A percentile compares a stretch with the other conserved stretches of the same genome.
Conservation (phyloP, 768 basidiomycete genomes). For the Suillus bovinus region DNA sequence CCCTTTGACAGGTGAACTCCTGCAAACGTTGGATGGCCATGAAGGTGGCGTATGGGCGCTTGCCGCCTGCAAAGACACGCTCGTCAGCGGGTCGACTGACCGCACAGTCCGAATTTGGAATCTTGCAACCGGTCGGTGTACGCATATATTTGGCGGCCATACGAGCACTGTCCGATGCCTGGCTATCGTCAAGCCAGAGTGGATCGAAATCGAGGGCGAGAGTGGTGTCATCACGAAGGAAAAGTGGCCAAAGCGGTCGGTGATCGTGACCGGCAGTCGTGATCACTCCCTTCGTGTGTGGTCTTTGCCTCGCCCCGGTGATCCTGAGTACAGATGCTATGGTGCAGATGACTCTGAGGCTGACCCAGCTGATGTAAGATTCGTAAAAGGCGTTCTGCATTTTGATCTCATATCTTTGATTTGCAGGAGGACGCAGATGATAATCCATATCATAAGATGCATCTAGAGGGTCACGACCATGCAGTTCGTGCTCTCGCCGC, state of each 20-base stretch:
- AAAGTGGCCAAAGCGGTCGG: constrained; percentile 69
- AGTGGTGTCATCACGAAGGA: constrained; percentile 62
- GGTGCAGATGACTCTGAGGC: constrained; percentile 61
- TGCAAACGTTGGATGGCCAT: constrained; percentile 81
- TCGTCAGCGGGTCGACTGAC: constrained; percentile 93
- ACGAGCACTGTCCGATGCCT: constrained; percentile 96
- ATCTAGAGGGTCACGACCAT: constrained; percentile 86
- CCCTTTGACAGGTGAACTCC: constrained; percentile 75
- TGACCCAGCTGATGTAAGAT: constrained; percentile 52
- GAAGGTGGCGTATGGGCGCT: constrained; percentile 97
- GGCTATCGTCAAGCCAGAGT: constrained; percentile 93
- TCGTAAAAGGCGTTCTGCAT: background rate
- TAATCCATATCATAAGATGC: constrained; percentile 89
- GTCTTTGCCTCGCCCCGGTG: constrained; percentile 66
- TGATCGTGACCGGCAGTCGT: constrained; percentile 73
- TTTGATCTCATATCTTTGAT: constrained; percentile 13
- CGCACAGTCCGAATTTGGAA: constrained; percentile 94
- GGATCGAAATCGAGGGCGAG: constrained; percentile 72
- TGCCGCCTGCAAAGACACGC: constrained; percentile 82
- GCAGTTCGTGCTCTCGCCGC: constrained; percentile 93
- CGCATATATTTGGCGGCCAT: constrained; percentile 94
- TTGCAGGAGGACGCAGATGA: constrained; percentile 61
- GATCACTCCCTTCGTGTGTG: constrained; percentile 69
- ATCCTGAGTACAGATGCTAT: constrained; percentile 72
- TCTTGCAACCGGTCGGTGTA: constrained; percentile 73